These are phyloP conservation scores for Stephania yunnanensis DNA, from an alignment of 164 flowering plant genomes.

Conservation along the genomic window DNA sequence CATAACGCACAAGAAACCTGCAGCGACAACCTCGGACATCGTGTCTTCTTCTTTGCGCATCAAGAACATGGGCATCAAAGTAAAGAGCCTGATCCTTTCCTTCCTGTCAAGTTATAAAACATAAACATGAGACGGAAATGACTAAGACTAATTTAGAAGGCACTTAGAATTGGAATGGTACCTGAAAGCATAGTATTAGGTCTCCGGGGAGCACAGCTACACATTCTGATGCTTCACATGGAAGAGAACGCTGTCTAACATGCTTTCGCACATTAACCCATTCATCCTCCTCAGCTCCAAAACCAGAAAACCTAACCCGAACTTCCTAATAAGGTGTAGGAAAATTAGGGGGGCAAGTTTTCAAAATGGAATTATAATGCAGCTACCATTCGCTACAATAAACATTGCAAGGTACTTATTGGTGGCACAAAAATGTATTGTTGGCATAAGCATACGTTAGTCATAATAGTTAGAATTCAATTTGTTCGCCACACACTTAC, in stretches of 20 bases:
- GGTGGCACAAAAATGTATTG: not conserved
- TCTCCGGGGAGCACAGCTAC: slow-evolving; percentile 94
- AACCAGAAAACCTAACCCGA: slow-evolving; percentile 86
- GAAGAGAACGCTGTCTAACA: slow-evolving; percentile 90
- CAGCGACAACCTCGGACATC: slow-evolving; percentile 99
- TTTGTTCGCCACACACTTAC: not conserved
- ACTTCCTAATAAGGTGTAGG: slow-evolving; percentile 56
- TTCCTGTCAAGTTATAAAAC: slow-evolving; percentile 47
- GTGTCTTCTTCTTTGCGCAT: slow-evolving; percentile 92
- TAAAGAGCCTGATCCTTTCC: slow-evolving; percentile 99
- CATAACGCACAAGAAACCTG: slow-evolving; percentile 92
- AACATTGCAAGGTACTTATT: not conserved
- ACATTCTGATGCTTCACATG: slow-evolving; percentile 97
- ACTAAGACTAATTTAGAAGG: not conserved
- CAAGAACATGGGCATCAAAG: slow-evolving; percentile 96
- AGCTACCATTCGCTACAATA: not conserved
- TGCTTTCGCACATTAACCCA: slow-evolving; percentile 80
- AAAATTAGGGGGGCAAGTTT: not conserved
- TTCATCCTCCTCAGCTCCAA: slow-evolving; percentile 95
- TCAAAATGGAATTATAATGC: not conserved
- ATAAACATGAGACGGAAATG: not conserved
- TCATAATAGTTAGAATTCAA: not conserved
- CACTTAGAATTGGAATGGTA: slow-evolving; percentile 10
- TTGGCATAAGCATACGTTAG: not conserved
- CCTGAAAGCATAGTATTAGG: slow-evolving; percentile 97